Base-by-base conservation (phyloP, 371 early-diverging fungal species). In the Dentiscutata heterogama region DNA sequence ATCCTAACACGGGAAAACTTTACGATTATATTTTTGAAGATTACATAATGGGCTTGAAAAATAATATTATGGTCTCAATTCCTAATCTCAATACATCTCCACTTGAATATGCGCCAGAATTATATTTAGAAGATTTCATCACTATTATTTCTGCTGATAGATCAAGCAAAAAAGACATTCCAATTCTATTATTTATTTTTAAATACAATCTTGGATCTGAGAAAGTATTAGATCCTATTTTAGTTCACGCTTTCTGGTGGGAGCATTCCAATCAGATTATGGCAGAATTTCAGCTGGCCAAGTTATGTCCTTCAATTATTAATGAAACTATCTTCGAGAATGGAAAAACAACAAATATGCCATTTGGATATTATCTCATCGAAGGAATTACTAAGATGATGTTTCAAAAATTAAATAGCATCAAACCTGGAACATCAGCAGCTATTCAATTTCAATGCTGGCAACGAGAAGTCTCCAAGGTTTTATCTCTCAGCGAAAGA, bases 191-290 rank as follows among this genome's bases (percentile, higher is more conserved):
- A 46, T 46, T 46, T 46, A 46, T 46, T 46, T 46, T 46, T 11
- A 46, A 46, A 46, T 46, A 4, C 27, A 27, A 54, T 20, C 20
- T 31, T 46, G 46, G 46, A 25, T 42, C 13, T 58, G 39, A 25
- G 16, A 29, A 18, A 60, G 46, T 35, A 11, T 25, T 39, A 6
- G 72, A 82, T 3, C 79, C 82, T 27, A 39, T 81, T 20, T 3
- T 22, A 10, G 42, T 11, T 46, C 46, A 46, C 0, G 29, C 39
- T n/a, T 79, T 56, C 27, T 82, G 81, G 82, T 82, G 82, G 82
- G 53, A 39, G 46, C 54, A 46, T 60, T 27, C 50, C n/a, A 42
- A 8, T 50, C 71, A 42, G 7, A 46, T 46, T 46, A 46, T 46
- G 46, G 70, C 80, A 6, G 46, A 56, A 46, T 29, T 82, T 16